phyloP scores from a whole-genome alignment of 495 filamentous ascomycete species.

The Talaromyces stipitatus region DNA sequence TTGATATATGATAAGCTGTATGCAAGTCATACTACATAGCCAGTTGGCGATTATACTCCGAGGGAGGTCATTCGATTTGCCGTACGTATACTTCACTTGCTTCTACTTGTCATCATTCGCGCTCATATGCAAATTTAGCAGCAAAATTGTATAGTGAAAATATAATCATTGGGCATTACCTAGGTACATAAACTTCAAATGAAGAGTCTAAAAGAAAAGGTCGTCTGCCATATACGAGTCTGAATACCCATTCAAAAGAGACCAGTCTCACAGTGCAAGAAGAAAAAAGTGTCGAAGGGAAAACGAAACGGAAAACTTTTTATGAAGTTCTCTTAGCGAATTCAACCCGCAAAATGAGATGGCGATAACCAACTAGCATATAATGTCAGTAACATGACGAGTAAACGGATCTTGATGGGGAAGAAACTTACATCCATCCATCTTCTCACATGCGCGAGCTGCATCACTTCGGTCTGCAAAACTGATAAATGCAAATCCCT shows the following conservation, averaged over 20 bases:
- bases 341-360: constrained; percentile 84
- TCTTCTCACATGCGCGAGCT: constrained; percentile 85
- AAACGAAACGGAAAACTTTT: constrained; percentile 11
- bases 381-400: constrained; percentile 16
- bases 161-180: not conserved
- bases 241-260: not conserved
- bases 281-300: constrained; percentile 7
- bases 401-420: constrained; percentile 9
- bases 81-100: no score
- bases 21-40: no score
- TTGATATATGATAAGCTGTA: no score
- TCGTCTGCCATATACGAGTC: not conserved
- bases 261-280: not conserved
- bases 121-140: no score
- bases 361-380: constrained; percentile 66
- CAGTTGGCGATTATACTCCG: no score
- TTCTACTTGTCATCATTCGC: no score
- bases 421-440: constrained; percentile 77
- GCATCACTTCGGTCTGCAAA: constrained; percentile 86
- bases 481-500: constrained; percentile 98
- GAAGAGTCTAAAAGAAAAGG: not conserved
- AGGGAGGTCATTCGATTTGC: no score
- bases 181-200: not conserved
- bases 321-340: constrained; percentile 77
- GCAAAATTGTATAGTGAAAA: no score